phyloP scores from a whole-genome alignment of 441 rosid species.

The Brassica balearica region DNA sequence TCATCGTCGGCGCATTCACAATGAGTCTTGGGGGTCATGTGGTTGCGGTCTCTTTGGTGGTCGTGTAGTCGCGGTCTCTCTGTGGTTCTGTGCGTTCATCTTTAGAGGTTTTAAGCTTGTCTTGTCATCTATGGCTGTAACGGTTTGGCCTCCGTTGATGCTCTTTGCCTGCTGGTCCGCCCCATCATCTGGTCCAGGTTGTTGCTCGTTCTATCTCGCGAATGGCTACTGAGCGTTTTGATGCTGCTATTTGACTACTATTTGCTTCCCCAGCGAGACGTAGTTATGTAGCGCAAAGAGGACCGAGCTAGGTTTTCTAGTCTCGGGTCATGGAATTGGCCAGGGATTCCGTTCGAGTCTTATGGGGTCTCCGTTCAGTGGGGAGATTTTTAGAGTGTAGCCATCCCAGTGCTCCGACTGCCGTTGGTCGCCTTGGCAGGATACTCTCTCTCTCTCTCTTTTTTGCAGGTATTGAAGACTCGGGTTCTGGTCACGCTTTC shows the following conservation, averaged over 20 bases:
- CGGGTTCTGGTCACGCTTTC: background rate
- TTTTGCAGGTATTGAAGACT: background rate
- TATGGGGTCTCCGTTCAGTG: background rate
- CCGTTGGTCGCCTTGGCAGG: background rate
- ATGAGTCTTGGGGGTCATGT: background rate
- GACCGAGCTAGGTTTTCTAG: background rate
- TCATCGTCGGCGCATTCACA: background rate
- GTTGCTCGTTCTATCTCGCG: background rate
- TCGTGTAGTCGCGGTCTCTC: background rate
- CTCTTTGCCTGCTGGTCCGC: background rate
- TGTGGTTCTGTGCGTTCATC: background rate
- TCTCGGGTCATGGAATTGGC: background rate
- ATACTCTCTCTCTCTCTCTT: background rate
- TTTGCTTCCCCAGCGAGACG: background rate
- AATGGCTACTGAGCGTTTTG: background rate
- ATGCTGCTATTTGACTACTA: background rate
- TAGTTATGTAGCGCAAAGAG: background rate
- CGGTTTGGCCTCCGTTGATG: background rate
- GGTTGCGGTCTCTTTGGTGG: too few species aligned
- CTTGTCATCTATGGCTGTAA: background rate
- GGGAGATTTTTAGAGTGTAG: background rate
- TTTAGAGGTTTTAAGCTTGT: background rate
- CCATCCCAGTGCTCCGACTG: background rate
- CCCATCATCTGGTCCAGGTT: background rate
- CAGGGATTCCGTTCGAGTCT: background rate